Evolutionary conservation across 2,329 filamentous ascomycete genomes (phyloP), one percentile per base, ranked within the genome.

Genomic region (Onygenales sp.): DNA sequence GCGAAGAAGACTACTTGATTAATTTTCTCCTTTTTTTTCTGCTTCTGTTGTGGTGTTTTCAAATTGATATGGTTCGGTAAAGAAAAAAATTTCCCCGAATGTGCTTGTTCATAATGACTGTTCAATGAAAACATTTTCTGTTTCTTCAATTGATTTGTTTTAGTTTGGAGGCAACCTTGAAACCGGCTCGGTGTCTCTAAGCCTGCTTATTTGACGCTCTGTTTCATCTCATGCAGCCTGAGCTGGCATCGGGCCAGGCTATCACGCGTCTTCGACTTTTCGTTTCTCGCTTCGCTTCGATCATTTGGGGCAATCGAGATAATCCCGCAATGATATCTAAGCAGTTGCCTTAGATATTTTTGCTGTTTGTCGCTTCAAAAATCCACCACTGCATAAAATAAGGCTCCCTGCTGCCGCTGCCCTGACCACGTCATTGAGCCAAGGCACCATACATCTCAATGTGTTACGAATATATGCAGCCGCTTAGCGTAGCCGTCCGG

Each of bases 1-100:
- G 75, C 75, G 53, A 78, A 77, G 69, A 68, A 73, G 58, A 61
- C 71, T 59, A 63, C 70, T 47, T 57, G 49, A 57, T 55, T 55
- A 31, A 53, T n/a, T 36, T 52, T 11, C 31, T 31, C 32, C 27
- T 54, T 21, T 52, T 2, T 35, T 51, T 45, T 11, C 27, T 31
- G 43, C 38, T 46, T 33, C 51, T 53, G 55, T 57, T 51, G 50
- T 54, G 49, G 41, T 55, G 51, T 56, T 52, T 50, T 51, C n/a
- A 43, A 48, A 51, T 49, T 41, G 41, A 32, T 42, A 11, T 57
- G 33, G 32, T 52, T 46, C 14, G 54, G 44, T 51, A 50, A 52
- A 58, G 51, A 55, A 43, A 41, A 33, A 2, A 31, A 50, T 44
- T 36, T n/a, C 33, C 49, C 10, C 33, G 10, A 44, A 14, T 44